These are phyloP conservation scores for Gaeumannomyces tritici DNA, from an alignment of 2,329 filamentous ascomycete species.

Conservation along the genomic window DNA sequence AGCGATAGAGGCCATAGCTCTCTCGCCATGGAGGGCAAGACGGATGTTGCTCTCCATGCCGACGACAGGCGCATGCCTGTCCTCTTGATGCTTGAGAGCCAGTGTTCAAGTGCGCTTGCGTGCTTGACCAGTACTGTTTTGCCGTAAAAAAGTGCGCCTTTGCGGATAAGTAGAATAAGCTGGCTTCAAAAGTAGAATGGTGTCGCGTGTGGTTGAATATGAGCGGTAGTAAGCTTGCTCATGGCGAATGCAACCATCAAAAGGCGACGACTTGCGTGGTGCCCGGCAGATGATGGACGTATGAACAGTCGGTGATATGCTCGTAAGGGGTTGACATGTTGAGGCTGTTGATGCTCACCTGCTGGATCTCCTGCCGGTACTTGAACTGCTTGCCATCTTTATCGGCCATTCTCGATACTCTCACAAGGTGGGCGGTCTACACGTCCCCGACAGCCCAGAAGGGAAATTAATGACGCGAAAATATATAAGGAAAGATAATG, in stretches of 20 bases:
- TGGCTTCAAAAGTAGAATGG: background rate
- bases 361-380: slow-evolving; percentile 97
- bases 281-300: too few relatives aligned
- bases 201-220: background rate
- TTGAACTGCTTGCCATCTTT: slow-evolving; percentile 62
- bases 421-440: background rate
- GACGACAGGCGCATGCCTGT: too few relatives aligned
- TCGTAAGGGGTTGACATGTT: background rate
- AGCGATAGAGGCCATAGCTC: background rate
- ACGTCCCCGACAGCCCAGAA: too few relatives aligned
- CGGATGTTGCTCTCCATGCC: too few relatives aligned
- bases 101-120: background rate
- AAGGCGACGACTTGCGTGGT: background rate
- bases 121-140: background rate
- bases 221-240: background rate
- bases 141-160: background rate
- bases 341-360: slow-evolving; percentile 43
- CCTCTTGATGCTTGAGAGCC: too few relatives aligned
- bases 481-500: background rate
- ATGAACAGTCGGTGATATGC: background rate
- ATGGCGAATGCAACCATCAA: background rate
- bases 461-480: background rate
- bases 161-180: background rate
- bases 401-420: slow-evolving; percentile 52
- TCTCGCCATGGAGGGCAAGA: background rate